Evolutionary conservation across 2,329 filamentous ascomycete genomes (phyloP), one percentile per base, ranked within the genome.

Genomic region (Amesomyces nigricolor): DNA sequence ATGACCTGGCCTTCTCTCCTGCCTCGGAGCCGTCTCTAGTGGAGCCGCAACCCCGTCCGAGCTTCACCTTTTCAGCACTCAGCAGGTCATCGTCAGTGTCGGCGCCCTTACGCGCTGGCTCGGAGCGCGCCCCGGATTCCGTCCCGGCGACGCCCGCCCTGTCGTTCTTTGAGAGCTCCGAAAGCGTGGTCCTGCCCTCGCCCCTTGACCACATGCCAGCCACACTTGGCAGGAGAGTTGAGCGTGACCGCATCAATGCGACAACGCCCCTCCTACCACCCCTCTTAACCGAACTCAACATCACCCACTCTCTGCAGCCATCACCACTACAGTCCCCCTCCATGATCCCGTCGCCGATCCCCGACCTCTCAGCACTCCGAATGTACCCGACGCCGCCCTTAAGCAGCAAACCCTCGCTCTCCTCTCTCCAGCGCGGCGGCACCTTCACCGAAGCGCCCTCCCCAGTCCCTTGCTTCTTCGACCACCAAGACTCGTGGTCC

Each of bases 261-360:
- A 87, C 87, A 4, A 96, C 91, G 2, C 92, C 91, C 39, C 78
- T 96, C 7, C 78, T 96, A 2, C 91, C 91, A 7, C 91, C 91
- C 0, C 78, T 94, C 37, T 81, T 95, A 74, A 84, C 81, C 29
- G 79, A 81, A 53, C 72, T 77, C 19, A 73, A 78, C 44, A 71
- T 68, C 11, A 69, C 73, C 39, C 65, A 66, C 42, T 78, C 83
- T 0, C 78, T 80, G 1, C 76, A 86, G 32, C 80, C 88, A 56
- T 95, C 90, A 7, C 90, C 91, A n/a, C 75, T 95, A 26, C 89
- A 95, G 70, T 95, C 90, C 0, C 91, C 91, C 0, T 87, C 84
- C 0, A 80, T 94, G 16, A 88, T 86, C 4, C 54, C 62, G 2
- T 59, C 58, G 13, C 71, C 67, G 17, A 68, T 63, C 17, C 67